These are phyloP conservation scores for Citeromyces nyonsensis DNA, from an alignment of 805 yeast genomes.

Conservation along the genomic window DNA sequence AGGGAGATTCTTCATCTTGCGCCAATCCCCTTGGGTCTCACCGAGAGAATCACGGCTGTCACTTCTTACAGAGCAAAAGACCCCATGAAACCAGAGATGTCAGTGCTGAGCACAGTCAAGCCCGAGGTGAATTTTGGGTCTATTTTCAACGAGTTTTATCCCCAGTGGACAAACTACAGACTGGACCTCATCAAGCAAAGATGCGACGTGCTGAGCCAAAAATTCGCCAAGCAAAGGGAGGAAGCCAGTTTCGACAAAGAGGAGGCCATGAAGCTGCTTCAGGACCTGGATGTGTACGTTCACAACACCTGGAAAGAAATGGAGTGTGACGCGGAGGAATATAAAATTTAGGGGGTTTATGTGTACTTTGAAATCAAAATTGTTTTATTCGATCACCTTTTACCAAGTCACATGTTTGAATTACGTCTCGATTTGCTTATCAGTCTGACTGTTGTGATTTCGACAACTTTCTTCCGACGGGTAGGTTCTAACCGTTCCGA, in stretches of 20 bases:
- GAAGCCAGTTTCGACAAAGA: constrained; percentile 20
- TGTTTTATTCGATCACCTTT: too few species aligned
- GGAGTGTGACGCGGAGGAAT: constrained; percentile 14
- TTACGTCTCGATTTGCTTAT: too few species aligned
- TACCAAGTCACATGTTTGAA: too few species aligned
- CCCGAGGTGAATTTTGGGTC: constrained; percentile 21
- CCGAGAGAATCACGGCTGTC: constrained; percentile 26
- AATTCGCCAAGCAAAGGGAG: constrained; percentile 8
- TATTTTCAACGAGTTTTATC: constrained; percentile 20
- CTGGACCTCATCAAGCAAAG: constrained; percentile 17
- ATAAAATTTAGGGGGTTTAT: neutral
- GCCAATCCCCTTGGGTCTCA: constrained; percentile 21
- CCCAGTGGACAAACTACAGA: constrained; percentile 22
- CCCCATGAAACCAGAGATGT: constrained; percentile 17
- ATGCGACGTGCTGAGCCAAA: constrained; percentile 11
- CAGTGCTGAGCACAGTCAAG: constrained; percentile 23
- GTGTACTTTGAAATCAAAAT: too few species aligned
- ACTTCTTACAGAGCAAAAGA: constrained; percentile 24
- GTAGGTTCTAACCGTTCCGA: too few species aligned
- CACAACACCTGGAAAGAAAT: constrained; percentile 16
- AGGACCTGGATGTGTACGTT: constrained; percentile 13
- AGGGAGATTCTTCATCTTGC: constrained; percentile 29
- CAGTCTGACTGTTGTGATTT: too few species aligned
- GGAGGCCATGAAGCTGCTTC: constrained; percentile 15
- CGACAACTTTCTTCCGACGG: too few species aligned